Evolutionary conservation across 139 green algal species (phyloP).

Genomic region (Coelastrella sp.): DNA sequence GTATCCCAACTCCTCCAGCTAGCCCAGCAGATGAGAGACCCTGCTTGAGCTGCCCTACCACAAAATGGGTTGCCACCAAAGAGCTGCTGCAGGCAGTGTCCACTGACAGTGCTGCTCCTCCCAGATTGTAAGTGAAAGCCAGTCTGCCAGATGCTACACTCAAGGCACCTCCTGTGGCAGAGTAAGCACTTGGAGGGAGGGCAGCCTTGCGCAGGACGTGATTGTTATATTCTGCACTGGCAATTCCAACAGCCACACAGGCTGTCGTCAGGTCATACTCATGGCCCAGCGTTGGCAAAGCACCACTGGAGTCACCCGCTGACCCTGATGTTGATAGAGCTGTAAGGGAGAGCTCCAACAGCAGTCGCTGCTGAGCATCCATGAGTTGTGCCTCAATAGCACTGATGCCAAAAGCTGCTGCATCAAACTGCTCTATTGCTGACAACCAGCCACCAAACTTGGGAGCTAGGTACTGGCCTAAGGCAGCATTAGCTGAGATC

Average conservation of each 20-base stretch:
- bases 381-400: slow-evolving; percentile 81
- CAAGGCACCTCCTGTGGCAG: slow-evolving; percentile 63
- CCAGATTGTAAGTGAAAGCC: slow-evolving; percentile 80
- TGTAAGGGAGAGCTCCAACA: slow-evolving; percentile 65
- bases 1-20: slow-evolving; percentile 73
- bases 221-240: slow-evolving; percentile 87
- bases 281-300: background rate
- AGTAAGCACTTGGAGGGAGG: slow-evolving; percentile 63
- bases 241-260: slow-evolving; percentile 80
- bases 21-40: slow-evolving; percentile 52
- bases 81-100: slow-evolving; percentile 80
- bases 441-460: slow-evolving; percentile 80
- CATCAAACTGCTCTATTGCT: slow-evolving; percentile 79
- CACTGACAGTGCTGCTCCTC: slow-evolving; percentile 73
- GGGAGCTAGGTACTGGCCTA: slow-evolving; percentile 38
- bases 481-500: slow-evolving; percentile 2
- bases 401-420: slow-evolving; percentile 73
- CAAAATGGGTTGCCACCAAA: slow-evolving; percentile 81
- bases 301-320: background rate
- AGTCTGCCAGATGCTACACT: slow-evolving; percentile 79
- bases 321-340: slow-evolving; percentile 28
- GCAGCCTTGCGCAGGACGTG: slow-evolving; percentile 59
- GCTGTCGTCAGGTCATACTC: background rate
- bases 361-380: slow-evolving; percentile 88
- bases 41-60: slow-evolving; percentile 45